Evolutionary conservation across 2,329 filamentous ascomycete species (phyloP).

Genomic region (Neonectria coccinea): DNA sequence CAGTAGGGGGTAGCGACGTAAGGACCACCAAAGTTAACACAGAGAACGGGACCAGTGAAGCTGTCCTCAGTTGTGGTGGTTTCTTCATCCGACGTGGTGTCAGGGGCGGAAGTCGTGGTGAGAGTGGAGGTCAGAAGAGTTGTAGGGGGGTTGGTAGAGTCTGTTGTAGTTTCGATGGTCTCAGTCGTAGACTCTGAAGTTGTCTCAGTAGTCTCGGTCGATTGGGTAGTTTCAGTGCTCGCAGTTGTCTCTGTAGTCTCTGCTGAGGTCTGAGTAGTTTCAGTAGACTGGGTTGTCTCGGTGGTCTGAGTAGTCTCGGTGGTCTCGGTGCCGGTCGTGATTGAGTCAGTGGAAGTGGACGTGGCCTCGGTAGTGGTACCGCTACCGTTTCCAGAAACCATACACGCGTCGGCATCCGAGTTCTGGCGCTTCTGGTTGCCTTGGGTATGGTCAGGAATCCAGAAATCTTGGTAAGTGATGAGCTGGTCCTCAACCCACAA

Average conservation of each 20-base stretch:
- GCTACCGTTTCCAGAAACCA: conserved; percentile 4
- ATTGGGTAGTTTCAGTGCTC: neutral
- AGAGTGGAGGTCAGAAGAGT: conserved; percentile 24
- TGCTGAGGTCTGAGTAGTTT: neutral
- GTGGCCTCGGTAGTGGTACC: conserved; percentile 4
- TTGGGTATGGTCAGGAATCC: neutral
- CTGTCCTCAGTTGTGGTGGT: conserved; percentile 18
- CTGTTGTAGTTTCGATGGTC: neutral
- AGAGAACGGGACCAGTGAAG: conserved; percentile 23
- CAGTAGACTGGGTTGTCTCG: neutral
- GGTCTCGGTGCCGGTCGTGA: conserved; percentile 6
- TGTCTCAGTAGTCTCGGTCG: neutral
- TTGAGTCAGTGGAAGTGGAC: conserved; percentile 3
- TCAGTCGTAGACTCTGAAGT: neutral
- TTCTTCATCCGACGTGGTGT: conserved; percentile 5
- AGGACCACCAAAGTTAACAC: conserved; percentile 32
- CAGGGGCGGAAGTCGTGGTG: conserved; percentile 11
- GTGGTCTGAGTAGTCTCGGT: conserved; percentile 3
- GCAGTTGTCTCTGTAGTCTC: neutral
- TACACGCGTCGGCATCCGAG: conserved; percentile 15
- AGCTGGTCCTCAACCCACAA: conserved; percentile 38
- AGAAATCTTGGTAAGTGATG: conserved; percentile 31
- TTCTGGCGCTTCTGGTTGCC: conserved; percentile 25
- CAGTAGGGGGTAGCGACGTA: conserved; percentile 31
- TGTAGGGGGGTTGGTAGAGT: conserved; percentile 14